Conservation (phyloP, 495 filamentous ascomycete genomes). For the Neurospora intermedia region DNA sequence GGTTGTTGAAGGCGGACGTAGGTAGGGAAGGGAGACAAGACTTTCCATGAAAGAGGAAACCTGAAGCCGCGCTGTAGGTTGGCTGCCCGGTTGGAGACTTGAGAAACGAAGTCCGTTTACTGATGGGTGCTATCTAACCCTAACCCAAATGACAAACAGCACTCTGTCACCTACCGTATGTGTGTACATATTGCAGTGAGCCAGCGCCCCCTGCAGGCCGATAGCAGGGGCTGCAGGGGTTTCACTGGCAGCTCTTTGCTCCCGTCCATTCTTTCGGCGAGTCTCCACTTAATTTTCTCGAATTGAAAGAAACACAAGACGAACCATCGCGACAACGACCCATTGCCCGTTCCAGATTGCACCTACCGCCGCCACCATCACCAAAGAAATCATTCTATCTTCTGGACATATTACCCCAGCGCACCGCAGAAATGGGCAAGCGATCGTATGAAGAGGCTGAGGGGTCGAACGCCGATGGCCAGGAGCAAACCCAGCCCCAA, state of each 20-base stretch:
- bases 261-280: background rate
- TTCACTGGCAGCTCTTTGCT: background rate
- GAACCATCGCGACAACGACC: background rate
- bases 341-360: background rate
- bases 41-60: background rate
- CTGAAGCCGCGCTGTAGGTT: background rate
- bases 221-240: background rate
- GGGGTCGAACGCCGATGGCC: slow-evolving; percentile 3
- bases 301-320: background rate
- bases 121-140: background rate
- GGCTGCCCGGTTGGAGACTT: no score
- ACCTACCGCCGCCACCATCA: background rate
- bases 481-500: slow-evolving; percentile 5
- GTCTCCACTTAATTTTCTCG: background rate
- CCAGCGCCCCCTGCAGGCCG: background rate
- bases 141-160: background rate
- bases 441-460: slow-evolving; percentile 15
- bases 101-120: background rate
- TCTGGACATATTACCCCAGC: background rate
- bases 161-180: background rate
- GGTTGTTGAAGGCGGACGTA: background rate
- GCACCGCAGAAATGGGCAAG: slow-evolving; percentile 8
- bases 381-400: background rate
- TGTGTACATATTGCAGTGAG: background rate
- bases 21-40: background rate